phyloP scores from a whole-genome alignment of 352 stramenopile species.

The Thraustotheca clavata region DNA sequence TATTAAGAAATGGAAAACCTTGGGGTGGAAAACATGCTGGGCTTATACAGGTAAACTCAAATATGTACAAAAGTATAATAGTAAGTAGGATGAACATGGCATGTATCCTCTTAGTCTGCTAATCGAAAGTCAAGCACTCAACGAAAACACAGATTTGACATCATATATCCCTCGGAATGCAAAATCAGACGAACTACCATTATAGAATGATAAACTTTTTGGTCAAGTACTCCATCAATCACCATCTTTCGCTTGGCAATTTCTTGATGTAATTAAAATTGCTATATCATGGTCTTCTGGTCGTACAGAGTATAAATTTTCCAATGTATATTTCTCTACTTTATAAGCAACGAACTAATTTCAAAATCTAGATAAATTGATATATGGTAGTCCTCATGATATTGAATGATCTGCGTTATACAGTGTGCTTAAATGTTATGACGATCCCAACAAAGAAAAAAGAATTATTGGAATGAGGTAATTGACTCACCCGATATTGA shows the following conservation, averaged over 20 bases:
- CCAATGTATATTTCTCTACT: background rate
- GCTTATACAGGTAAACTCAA: background rate
- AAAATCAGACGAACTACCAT: background rate
- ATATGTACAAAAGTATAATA: background rate
- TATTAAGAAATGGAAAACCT: constrained; percentile 5
- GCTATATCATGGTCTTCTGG: constrained; percentile 2
- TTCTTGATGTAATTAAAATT: constrained; percentile 2
- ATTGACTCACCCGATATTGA: background rate
- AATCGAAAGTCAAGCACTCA: constrained; percentile 2
- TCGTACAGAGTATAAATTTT: constrained; percentile 3
- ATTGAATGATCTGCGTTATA: background rate
- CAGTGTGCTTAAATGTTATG: background rate
- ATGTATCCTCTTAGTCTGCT: constrained; percentile 2
- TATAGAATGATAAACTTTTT: constrained; percentile 15
- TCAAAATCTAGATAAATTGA: background rate
- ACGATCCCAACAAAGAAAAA: constrained; percentile 2
- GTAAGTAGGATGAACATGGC: background rate
- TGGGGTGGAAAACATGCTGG: background rate
- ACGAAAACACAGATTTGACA: background rate
- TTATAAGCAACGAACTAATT: background rate
- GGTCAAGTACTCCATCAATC: background rate
- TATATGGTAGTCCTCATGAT: background rate
- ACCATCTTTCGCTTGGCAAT: background rate
- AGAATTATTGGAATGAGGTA: background rate
- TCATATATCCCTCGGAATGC: background rate